Base-by-base conservation (phyloP, 2,329 filamentous ascomycete species). In the Sporothrix humicola region DNA sequence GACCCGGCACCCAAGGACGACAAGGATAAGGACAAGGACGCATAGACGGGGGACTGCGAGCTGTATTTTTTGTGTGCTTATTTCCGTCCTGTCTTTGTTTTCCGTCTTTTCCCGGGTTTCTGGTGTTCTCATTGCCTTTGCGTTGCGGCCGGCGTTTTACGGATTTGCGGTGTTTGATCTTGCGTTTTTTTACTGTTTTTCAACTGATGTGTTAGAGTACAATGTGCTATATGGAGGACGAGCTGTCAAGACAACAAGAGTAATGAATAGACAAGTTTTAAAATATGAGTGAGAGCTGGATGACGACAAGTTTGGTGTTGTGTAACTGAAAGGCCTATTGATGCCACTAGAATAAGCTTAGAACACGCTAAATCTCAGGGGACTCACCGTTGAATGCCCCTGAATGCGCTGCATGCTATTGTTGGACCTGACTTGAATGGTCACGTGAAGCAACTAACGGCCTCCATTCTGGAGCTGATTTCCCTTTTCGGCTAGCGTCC, bases 1-100 rank as follows among this genome's bases (percentile, higher is more conserved):
- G 96, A 99, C 81, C 96, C 96, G 61, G 93, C 92, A 74, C 95
- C 96, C 63, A 99, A 99, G 86, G 96, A 99, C 81, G 95, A 98
- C 80, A 97, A 97, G 83, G 92, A 79, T 9, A 77, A 77, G 73
- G 75, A 77, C 59, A 69, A 75, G 74, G 72, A 72, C 48, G 70
- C 31, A 50, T 73, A 63, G 37, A 37, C 31, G 31, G 17, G 23
- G 46, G 5, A 8, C 13, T n/a, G 12, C 5, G 46, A 15, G n/a
- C 2, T 13, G 5, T 1, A 20, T 12, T 44, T 31, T 31, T 68
- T 2, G 37, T 2, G 1, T 68, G 2, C 9, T 37, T 23, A 8
- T 26, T 20, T 61, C 13, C 7, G 50, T 68, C 13, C 59, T 20
- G 17, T 12, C 61, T 23, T 50, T 26, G 2, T 31, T 26, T 3